Base-by-base conservation (phyloP, 768 basidiomycete species). In the Crucibulum laeve region DNA sequence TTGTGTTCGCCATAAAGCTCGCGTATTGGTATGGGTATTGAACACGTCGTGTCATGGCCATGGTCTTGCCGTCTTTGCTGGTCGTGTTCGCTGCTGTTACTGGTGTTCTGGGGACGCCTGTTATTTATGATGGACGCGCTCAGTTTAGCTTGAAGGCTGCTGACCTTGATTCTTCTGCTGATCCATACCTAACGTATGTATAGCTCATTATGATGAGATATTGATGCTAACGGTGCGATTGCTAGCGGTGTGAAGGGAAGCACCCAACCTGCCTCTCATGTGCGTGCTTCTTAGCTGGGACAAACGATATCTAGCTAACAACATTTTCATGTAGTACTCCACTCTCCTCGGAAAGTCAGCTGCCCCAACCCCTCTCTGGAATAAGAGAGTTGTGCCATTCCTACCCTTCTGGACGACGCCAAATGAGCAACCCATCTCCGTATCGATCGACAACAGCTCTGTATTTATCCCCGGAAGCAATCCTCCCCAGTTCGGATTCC, bases 391-490 rank as follows among this genome's bases (percentile, higher is more conserved):
- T 4, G 37, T 59, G 11, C 48, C 53, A 1, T 53, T 57, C 40
- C 49, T 48, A 22, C 50, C 56, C 5, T 50, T 52, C 14, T 51
- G 51, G 6, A 43, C 54, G 4, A 40, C 59, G 13, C 55, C 67
- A 14, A 60, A 49, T 10, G 80, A 82, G 44, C 78, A 83, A 58
- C 60, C 67, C 0, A 60, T 82, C 40, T 67, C 70, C 23, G 63
- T 77, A 41, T 63, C 71, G 2, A 80, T 84, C 40, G 78, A 80
- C 53, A 77, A 79, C 57, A 69, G 63, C 41, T 78, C 79, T 25
- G 60, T 81, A 34, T 83, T 82, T 49, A 53, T 71, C 24, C 76
- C 80, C 0, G 79, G 79, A 3, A 61, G 71, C 13, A 62, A 59
- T 0, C 48, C 55, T 3, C 74, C 77, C 0, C 80, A 82, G 54